phyloP scores from a whole-genome alignment of 805 yeast genomes.

The Barnettozyma salicaria region DNA sequence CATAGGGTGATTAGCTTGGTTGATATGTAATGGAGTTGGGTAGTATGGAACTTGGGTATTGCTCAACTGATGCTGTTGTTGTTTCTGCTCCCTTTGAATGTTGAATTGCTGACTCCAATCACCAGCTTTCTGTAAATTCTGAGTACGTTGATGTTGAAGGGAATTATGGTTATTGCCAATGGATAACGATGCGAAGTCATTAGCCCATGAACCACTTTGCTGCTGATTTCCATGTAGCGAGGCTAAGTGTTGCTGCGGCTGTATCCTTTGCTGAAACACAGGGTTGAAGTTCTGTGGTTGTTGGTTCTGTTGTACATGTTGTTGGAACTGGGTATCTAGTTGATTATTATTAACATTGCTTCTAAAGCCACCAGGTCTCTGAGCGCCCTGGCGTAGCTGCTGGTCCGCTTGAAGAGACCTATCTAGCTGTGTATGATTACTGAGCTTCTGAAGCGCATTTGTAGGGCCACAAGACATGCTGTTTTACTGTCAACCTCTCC shows the following conservation, averaged over 20 bases:
- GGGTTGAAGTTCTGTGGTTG: constrained; percentile 5
- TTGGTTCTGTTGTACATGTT: constrained; percentile 13
- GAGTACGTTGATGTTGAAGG: too few relatives aligned
- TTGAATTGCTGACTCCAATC: constrained; percentile 21
- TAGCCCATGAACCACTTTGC: constrained; percentile 20
- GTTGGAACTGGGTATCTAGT: constrained; percentile 20
- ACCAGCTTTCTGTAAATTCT: too few relatives aligned
- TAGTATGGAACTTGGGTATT: constrained; percentile 7
- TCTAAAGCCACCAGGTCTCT: constrained; percentile 11
- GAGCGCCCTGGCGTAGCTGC: constrained; percentile 11
- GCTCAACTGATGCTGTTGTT: constrained; percentile 6
- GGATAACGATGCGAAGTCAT: constrained; percentile 19
- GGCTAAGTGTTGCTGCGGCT: constrained; percentile 7
- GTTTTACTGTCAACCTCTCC: background rate
- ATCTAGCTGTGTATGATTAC: constrained; percentile 22
- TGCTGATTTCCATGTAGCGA: constrained; percentile 8
- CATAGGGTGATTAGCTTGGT: constrained; percentile 8
- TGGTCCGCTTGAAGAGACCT: constrained; percentile 23
- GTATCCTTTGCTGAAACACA: constrained; percentile 11
- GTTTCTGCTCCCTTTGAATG: constrained; percentile 1
- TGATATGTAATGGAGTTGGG: constrained; percentile 5
- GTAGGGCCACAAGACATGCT: constrained; percentile 22
- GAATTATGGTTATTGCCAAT: too few relatives aligned
- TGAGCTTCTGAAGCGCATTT: constrained; percentile 23
- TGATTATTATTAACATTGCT: constrained; percentile 9